Conservation (phyloP, 805 yeast genomes). For the Metschnikowia aberdeeniae region DNA sequence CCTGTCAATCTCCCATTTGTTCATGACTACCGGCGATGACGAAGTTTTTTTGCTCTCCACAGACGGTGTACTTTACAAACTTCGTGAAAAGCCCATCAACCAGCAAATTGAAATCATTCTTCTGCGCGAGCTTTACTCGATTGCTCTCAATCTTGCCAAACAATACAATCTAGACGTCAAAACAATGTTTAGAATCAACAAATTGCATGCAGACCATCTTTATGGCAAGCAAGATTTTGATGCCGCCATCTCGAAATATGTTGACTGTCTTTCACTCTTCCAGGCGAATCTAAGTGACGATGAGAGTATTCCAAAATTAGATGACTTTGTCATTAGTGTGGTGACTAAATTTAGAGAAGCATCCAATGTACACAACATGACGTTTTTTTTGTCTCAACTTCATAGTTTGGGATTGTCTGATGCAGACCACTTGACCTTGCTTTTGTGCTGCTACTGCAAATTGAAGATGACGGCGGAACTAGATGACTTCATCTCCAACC, state of each 20-base stretch:
- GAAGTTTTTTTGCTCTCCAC: slow-evolving; percentile 60
- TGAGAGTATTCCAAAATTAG: slow-evolving; percentile 14
- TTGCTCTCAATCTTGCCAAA: slow-evolving; percentile 67
- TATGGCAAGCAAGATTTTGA: slow-evolving; percentile 61
- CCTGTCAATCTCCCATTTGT: slow-evolving; percentile 51
- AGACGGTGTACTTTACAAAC: slow-evolving; percentile 69
- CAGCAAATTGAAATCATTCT: slow-evolving; percentile 66
- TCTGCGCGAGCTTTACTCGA: slow-evolving; percentile 63
- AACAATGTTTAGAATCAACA: slow-evolving; percentile 26
- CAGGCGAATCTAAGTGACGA: slow-evolving; percentile 8
- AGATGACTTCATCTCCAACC: slow-evolving; percentile 47
- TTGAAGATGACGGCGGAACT: slow-evolving; percentile 59
- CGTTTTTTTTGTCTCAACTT: slow-evolving; percentile 60
- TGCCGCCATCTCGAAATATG: slow-evolving; percentile 72
- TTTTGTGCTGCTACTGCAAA: slow-evolving; percentile 77
- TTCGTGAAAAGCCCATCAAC: slow-evolving; percentile 63
- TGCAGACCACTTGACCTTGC: slow-evolving; percentile 77
- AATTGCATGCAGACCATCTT: slow-evolving; percentile 65
- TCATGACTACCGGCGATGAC: slow-evolving; percentile 45
- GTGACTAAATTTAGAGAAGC: slow-evolving; percentile 78
- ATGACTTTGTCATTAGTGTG: slow-evolving; percentile 55
- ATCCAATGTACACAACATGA: slow-evolving; percentile 60
- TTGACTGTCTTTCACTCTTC: slow-evolving; percentile 37
- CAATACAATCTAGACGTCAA: slow-evolving; percentile 29
- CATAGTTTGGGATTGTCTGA: slow-evolving; percentile 53